Percentiles rank a stretch among this genome's conserved stretches.
Conservation (phyloP, 1,139 yeast species). For the Blastobotrys elegans region DNA sequence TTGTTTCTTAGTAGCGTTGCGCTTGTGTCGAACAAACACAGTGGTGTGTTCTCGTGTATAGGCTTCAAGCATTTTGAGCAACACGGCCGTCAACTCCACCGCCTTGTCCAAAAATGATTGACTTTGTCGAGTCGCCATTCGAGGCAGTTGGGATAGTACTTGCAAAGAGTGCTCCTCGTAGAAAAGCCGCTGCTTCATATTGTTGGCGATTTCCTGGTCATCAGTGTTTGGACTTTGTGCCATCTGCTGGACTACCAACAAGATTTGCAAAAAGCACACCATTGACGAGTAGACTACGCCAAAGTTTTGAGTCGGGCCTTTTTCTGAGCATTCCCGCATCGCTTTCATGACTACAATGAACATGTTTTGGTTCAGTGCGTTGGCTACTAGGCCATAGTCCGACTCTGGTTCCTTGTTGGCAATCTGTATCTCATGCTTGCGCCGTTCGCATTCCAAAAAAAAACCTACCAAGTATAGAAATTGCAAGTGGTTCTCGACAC, state of each 20-base stretch:
- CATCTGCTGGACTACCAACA: constrained; percentile 51
- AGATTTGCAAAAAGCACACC: constrained; percentile 61
- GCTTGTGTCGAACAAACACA: constrained; percentile 49
- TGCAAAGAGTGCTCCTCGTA: constrained; percentile 61
- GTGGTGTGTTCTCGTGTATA: constrained; percentile 60
- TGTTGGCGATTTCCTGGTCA: constrained; percentile 46
- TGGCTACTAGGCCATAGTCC: constrained; percentile 56
- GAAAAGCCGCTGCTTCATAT: constrained; percentile 52
- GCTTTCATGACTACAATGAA: constrained; percentile 56
- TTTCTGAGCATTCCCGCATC: constrained; percentile 49
- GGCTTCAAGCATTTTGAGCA: constrained; percentile 63
- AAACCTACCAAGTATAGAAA: constrained; percentile 65
- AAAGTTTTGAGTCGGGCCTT: constrained; percentile 33
- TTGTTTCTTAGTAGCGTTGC: constrained; percentile 30
- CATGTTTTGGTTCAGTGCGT: constrained; percentile 60
- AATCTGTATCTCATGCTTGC: constrained; percentile 7
- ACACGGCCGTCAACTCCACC: constrained; percentile 61
- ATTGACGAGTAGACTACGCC: constrained; percentile 58
- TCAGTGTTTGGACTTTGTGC: constrained; percentile 38
- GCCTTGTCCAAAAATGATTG: constrained; percentile 57
- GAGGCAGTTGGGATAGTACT: constrained; percentile 56
- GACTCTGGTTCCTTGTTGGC: constrained; percentile 7
- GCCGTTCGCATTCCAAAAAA: constrained; percentile 47
- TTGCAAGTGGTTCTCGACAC: constrained; percentile 38
- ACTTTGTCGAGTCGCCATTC: constrained; percentile 60